Percentiles rank a stretch among this genome's conserved stretches.
Evolutionary conservation across 768 basidiomycete species (phyloP).

Genomic region (Pleurotus salmoneostramineus): DNA sequence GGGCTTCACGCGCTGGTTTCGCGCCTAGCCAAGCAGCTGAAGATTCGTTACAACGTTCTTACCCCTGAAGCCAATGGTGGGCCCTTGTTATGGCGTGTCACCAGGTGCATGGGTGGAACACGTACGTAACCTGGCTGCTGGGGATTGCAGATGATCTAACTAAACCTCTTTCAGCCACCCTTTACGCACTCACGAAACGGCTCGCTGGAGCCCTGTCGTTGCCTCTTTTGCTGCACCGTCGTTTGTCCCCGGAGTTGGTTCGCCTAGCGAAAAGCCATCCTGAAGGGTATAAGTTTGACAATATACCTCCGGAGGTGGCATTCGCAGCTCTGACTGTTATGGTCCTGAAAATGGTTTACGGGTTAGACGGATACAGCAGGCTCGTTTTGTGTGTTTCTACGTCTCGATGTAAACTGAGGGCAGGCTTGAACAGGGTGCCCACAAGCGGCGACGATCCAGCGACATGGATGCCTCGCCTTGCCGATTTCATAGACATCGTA

Average conservation of each 20-base stretch:
- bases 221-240: conserved; percentile 56
- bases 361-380: conserved; percentile 69
- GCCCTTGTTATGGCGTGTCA: conserved; percentile 74
- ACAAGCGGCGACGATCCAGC: conserved; percentile 49
- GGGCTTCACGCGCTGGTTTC: conserved; percentile 58
- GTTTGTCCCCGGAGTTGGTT: conserved; percentile 39
- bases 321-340: conserved; percentile 59
- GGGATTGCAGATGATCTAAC: conserved; percentile 13
- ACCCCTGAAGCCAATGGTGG: conserved; percentile 76
- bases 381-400: conserved; percentile 19
- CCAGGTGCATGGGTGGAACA: conserved; percentile 63
- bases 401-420: not conserved
- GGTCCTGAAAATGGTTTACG: conserved; percentile 82
- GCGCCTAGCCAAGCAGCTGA: conserved; percentile 55
- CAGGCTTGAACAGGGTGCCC: conserved; percentile 34
- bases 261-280: conserved; percentile 33
- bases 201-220: conserved; percentile 52
- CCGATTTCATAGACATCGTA: conserved; percentile 44
- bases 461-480: conserved; percentile 48
- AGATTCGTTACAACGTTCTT: conserved; percentile 48
- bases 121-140: conserved; percentile 47
- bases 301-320: conserved; percentile 63
- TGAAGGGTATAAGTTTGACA: conserved; percentile 52
- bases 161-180: conserved; percentile 41
- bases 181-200: conserved; percentile 63